A percentile compares a stretch with the other conserved stretches of the same genome.
These are phyloP conservation scores for Lactifluus piperatus DNA, from an alignment of 768 basidiomycete species.

Conservation along the genomic window DNA sequence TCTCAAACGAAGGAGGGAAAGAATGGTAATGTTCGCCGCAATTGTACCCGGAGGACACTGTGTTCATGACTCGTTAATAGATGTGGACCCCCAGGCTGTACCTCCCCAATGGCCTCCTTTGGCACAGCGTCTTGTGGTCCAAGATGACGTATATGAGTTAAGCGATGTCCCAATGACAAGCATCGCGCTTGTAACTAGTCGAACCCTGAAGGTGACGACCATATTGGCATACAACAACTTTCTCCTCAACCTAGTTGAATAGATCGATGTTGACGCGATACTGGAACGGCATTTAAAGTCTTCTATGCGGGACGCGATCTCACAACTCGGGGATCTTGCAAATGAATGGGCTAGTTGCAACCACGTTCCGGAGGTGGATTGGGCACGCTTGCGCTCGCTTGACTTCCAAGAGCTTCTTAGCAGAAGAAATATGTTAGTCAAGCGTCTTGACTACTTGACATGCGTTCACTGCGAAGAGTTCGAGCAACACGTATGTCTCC, in stretches of 20 bases:
- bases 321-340: conserved; percentile 40
- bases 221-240: conserved; percentile 1
- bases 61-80: conserved; percentile 30
- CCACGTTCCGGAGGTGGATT: conserved; percentile 68
- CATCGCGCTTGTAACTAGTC: conserved; percentile 66
- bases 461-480: conserved; percentile 65
- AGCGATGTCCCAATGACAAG: conserved; percentile 56
- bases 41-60: neutral
- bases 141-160: conserved; percentile 59
- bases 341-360: conserved; percentile 46
- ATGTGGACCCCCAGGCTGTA: conserved; percentile 45
- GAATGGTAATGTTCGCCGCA: conserved; percentile 36
- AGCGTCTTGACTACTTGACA: conserved; percentile 33
- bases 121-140: conserved; percentile 37
- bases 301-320: conserved; percentile 48
- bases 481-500: conserved; percentile 56
- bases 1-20: conserved; percentile 46
- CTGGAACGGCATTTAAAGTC: conserved; percentile 56
- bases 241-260: conserved; percentile 3
- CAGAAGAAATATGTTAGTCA: conserved; percentile 41
- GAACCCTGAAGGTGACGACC: conserved; percentile 53
- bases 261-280: conserved; percentile 68
- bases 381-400: conserved; percentile 72
- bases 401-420: conserved; percentile 86
- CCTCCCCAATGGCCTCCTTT: conserved; percentile 74